Conservation (phyloP, 345 rosid genomes). For the Eucalyptus globulus region DNA sequence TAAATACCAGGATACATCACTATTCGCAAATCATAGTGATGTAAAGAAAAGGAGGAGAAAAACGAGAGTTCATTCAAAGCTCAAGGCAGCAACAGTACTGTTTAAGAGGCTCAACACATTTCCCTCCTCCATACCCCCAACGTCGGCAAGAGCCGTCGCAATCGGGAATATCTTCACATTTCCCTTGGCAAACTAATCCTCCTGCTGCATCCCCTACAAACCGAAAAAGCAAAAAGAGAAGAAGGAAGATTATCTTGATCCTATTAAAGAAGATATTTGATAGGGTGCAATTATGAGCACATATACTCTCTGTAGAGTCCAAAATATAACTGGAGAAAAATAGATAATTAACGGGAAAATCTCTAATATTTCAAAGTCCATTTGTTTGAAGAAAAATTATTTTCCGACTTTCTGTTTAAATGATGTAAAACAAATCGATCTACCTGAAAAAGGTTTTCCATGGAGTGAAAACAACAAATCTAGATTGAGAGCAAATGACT, state of each 20-base stretch:
- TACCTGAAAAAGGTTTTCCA: too few relatives aligned
- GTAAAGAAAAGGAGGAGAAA: neutral
- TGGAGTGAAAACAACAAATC: neutral
- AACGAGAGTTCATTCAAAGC: neutral
- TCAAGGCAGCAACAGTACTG: neutral
- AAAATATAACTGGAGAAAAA: neutral
- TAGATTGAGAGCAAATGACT: neutral
- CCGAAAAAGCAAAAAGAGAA: neutral
- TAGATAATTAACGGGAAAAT: neutral
- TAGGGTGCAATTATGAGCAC: neutral
- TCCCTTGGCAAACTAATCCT: neutral
- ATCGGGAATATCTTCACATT: neutral
- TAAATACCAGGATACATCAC: neutral
- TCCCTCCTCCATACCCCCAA: neutral
- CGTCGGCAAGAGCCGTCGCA: neutral
- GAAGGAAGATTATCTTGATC: neutral
- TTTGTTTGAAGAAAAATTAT: too few relatives aligned
- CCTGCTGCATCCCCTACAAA: neutral
- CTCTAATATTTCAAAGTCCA: neutral
- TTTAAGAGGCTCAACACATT: neutral
- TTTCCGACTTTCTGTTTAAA: too few relatives aligned
- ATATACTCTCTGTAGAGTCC: neutral
- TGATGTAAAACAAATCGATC: neutral
- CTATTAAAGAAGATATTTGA: neutral
- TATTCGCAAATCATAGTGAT: neutral